Conservation (phyloP, 305 asterid genomes). For the Fraxinus baroniana region DNA sequence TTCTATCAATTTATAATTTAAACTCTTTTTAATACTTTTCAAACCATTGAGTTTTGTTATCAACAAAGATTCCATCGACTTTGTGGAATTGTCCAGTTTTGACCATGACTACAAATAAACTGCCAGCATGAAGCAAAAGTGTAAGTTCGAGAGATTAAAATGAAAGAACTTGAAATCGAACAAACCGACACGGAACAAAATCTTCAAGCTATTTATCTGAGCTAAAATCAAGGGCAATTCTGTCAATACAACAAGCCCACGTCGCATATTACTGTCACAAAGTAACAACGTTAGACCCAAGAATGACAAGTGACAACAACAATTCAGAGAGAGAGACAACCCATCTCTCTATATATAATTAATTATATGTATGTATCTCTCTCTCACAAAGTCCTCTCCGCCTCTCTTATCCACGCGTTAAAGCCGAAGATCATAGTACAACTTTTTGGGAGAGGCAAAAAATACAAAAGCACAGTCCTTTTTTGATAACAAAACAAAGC, state of each 20-base stretch:
- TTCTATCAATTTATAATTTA: no score
- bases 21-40: neutral
- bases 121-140: neutral
- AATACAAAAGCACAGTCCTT: neutral
- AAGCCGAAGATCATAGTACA: slow-evolving; percentile 20
- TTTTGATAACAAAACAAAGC: slow-evolving; percentile 34
- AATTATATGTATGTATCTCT: slow-evolving; percentile 24
- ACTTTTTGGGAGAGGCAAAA: neutral
- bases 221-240: neutral
- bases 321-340: neutral
- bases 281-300: neutral
- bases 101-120: neutral
- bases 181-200: neutral
- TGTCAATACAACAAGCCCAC: neutral
- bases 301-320: neutral
- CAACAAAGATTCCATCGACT: neutral
- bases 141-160: neutral
- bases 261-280: neutral
- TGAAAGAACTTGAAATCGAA: neutral
- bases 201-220: neutral
- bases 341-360: neutral
- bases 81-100: neutral
- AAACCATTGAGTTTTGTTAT: neutral
- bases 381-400: neutral
- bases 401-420: slow-evolving; percentile 11